Evolutionary conservation across 2,329 filamentous ascomycete genomes (phyloP).

Genomic region (Aspergillus spinulosporus): DNA sequence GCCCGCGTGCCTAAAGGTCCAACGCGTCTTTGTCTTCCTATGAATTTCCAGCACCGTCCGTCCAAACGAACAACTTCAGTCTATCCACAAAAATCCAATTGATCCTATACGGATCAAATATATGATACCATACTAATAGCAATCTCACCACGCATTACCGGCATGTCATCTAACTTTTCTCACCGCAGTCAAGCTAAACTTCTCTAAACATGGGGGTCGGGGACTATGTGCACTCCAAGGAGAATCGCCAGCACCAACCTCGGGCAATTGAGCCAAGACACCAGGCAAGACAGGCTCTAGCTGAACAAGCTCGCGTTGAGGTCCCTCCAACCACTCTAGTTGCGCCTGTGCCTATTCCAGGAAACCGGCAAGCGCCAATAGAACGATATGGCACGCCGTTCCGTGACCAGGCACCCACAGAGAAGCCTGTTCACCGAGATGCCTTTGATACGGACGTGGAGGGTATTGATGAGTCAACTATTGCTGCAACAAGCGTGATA

Average conservation of each 20-base stretch:
- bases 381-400: conserved; percentile 22
- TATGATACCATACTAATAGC: not conserved
- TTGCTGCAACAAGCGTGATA: conserved; percentile 42
- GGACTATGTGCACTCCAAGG: conserved; percentile 44
- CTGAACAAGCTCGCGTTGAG: conserved; percentile 38
- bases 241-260: conserved; percentile 33
- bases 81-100: conserved; percentile 3
- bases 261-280: conserved; percentile 24
- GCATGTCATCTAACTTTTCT: not conserved
- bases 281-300: conserved; percentile 34
- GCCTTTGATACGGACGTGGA: conserved; percentile 48
- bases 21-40: conserved; percentile 13
- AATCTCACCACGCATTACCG: not conserved
- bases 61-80: not conserved
- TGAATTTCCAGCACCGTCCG: conserved; percentile 13
- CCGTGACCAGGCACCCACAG: conserved; percentile 20
- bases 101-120: not conserved
- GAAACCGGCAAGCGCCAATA: conserved; percentile 21
- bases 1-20: conserved; percentile 22
- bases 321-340: conserved; percentile 32
- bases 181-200: conserved; percentile 1
- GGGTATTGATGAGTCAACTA: conserved; percentile 46
- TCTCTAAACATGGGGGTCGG: conserved; percentile 40
- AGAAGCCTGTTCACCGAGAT: conserved; percentile 29
- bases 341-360: conserved; percentile 19